These are phyloP conservation scores for Saksenaea vasiformis DNA, from an alignment of 371 early-diverging fungal species.

Conservation along the genomic window DNA sequence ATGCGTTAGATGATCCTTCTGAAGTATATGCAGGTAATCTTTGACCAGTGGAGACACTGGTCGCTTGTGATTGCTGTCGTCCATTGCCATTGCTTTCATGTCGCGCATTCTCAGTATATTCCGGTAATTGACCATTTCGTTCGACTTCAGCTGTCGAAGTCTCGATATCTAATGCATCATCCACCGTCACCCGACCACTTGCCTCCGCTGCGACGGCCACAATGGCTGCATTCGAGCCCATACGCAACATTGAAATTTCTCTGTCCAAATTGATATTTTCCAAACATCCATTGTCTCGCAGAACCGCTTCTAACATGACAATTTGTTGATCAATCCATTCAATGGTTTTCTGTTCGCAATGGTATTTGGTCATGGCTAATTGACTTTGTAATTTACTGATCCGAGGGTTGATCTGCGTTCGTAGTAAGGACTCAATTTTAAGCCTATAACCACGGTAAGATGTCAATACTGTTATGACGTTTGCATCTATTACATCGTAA, in stretches of 20 bases:
- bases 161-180: slow-evolving; percentile 44
- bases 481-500: slow-evolving; percentile 11
- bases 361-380: slow-evolving; percentile 28
- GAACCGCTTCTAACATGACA: slow-evolving; percentile 28
- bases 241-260: slow-evolving; percentile 37
- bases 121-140: slow-evolving; percentile 32
- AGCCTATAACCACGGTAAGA: slow-evolving; percentile 38
- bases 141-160: slow-evolving; percentile 20
- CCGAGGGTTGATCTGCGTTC: slow-evolving; percentile 43
- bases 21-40: slow-evolving; percentile 27
- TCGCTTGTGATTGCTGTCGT: background rate
- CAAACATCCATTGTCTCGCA: slow-evolving; percentile 36
- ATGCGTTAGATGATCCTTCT: background rate
- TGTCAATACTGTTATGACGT: slow-evolving; percentile 24
- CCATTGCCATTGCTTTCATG: slow-evolving; percentile 1
- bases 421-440: slow-evolving; percentile 39
- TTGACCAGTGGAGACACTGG: background rate
- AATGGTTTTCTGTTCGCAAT: slow-evolving; percentile 40
- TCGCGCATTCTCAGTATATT: slow-evolving; percentile 22
- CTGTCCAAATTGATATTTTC: slow-evolving; percentile 31
- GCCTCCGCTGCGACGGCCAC: slow-evolving; percentile 39
- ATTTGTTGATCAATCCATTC: slow-evolving; percentile 52
- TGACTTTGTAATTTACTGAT: slow-evolving; percentile 36
- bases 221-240: slow-evolving; percentile 50
- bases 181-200: slow-evolving; percentile 43